Conservation (phyloP, 306 rosid genomes). For the Inga leiocalycina region DNA sequence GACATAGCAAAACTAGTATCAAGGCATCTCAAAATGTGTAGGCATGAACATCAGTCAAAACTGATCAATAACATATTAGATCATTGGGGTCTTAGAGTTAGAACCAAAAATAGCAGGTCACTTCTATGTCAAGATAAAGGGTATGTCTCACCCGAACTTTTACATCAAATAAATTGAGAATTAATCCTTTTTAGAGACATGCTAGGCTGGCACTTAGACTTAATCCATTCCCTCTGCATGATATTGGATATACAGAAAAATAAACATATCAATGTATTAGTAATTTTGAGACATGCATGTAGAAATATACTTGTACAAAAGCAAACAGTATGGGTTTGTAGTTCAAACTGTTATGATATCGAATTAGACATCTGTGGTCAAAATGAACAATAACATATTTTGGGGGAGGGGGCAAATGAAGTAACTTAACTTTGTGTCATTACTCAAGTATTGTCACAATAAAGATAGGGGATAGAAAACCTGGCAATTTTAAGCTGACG, state of each 20-base stretch:
- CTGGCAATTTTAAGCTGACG: conserved; percentile 60
- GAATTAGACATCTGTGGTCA: not conserved
- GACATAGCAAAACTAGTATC: conserved; percentile 3
- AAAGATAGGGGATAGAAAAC: conserved; percentile 30
- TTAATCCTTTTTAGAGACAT: not conserved
- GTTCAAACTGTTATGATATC: not conserved
- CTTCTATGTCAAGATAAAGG: not conserved
- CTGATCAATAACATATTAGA: not conserved
- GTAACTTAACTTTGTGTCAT: not conserved
- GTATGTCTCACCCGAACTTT: not conserved
- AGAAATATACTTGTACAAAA: not conserved
- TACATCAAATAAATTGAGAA: not conserved
- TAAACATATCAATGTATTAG: not conserved
- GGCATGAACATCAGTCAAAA: not conserved
- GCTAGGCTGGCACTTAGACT: not conserved
- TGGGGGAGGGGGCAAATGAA: not conserved
- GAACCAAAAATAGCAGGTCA: conserved; percentile 4
- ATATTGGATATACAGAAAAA: not conserved
- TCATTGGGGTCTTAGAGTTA: not conserved
- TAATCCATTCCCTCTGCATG: not conserved
- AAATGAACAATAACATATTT: not conserved
- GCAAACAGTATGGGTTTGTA: no score
- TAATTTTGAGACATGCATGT: not conserved
- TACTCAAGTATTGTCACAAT: not conserved
- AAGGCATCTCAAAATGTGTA: conserved; percentile 27